These are phyloP conservation scores for Rutidosis leptorrhynchoides DNA, from an alignment of 129 eudicot species.

Conservation along the genomic window DNA sequence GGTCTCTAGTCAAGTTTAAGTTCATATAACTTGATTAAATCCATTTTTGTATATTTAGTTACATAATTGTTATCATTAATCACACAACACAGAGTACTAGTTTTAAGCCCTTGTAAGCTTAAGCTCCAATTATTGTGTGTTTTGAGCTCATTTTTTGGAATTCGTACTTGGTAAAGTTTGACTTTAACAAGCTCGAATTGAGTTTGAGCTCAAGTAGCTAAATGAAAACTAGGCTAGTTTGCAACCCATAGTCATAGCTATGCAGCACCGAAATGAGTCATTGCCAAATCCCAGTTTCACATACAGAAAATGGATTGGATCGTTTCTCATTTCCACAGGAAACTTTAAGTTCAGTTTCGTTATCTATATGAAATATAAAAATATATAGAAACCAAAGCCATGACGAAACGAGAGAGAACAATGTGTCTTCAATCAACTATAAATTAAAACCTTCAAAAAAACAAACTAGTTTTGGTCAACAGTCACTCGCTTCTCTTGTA, in stretches of 20 bases:
- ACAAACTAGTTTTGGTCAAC: conserved; percentile 22
- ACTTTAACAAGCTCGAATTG: not conserved
- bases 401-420: conserved; percentile 6
- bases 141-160: not conserved
- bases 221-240: not conserved
- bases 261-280: not conserved
- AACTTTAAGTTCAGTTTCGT: not conserved
- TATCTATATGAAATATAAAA: not conserved
- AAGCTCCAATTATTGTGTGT: not conserved
- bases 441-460: not conserved
- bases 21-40: not conserved
- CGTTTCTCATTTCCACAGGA: conserved; percentile 1
- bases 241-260: not conserved
- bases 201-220: not conserved
- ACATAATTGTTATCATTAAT: not conserved
- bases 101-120: not conserved
- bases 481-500: conserved; percentile 26
- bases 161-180: not conserved
- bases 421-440: not conserved
- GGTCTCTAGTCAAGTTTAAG: not conserved
- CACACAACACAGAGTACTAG: not conserved
- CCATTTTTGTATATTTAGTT: not conserved
- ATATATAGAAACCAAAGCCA: conserved; percentile 3
- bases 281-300: not conserved
- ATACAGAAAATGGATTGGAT: not conserved